Conservation (phyloP, 2,329 filamentous ascomycete species). For the Neoscytalidium dimidiatum region DNA sequence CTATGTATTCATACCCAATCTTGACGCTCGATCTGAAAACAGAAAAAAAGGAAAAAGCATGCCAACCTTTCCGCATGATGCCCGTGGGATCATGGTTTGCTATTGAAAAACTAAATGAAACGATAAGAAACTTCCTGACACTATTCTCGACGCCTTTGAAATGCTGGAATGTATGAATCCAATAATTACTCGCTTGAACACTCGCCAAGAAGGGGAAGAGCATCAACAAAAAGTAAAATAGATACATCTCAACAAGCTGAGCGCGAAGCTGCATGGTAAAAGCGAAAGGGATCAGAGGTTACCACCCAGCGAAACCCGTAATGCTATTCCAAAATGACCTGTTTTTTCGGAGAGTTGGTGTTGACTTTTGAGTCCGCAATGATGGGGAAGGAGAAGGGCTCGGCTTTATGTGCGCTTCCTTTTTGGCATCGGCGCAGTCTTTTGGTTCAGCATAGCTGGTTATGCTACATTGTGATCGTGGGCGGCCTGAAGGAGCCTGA, state of each 20-base stretch:
- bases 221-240: background rate
- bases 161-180: background rate
- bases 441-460: background rate
- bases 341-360: constrained; percentile 3
- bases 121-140: background rate
- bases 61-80: background rate
- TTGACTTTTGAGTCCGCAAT: background rate
- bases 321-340: constrained; percentile 16
- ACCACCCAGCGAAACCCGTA: constrained; percentile 14
- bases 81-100: constrained; percentile 4
- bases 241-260: background rate
- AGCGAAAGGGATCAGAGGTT: background rate
- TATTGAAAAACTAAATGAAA: background rate
- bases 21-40: background rate
- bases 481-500: no score
- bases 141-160: constrained; percentile 7
- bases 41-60: no score
- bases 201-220: background rate
- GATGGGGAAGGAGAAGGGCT: background rate
- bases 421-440: background rate
- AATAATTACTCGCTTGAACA: constrained; percentile 13
- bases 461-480: background rate
- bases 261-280: background rate
- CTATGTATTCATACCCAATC: background rate
- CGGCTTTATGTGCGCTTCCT: background rate